Evolutionary conservation across 2,329 filamentous ascomycete genomes (phyloP).

Genomic region (Colletotrichum siamense): DNA sequence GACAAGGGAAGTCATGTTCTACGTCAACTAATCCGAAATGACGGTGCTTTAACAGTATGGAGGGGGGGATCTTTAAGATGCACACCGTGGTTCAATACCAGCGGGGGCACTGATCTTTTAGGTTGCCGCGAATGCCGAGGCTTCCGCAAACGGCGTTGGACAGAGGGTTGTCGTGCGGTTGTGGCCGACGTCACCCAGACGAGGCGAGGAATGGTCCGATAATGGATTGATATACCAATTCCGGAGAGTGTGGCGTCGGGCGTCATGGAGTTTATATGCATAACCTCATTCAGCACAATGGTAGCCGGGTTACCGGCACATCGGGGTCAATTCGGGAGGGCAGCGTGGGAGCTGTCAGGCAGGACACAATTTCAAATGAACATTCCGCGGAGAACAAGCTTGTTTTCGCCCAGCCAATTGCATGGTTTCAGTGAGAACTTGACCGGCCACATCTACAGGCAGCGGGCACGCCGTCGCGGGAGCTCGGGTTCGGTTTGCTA

Average conservation of each 20-base stretch:
- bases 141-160: neutral
- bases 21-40: neutral
- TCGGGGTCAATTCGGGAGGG: neutral
- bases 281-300: neutral
- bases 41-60: neutral
- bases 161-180: neutral
- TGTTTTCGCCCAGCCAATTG: neutral
- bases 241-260: slow-evolving; percentile 5
- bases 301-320: neutral
- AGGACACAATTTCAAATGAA: neutral
- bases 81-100: neutral
- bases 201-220: neutral
- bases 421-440: neutral
- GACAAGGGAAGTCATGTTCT: neutral
- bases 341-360: neutral
- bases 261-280: slow-evolving; percentile 6
- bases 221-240: slow-evolving; percentile 7
- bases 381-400: neutral
- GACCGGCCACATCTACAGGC: neutral
- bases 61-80: neutral
- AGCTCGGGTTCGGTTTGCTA: neutral
- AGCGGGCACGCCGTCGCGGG: neutral
- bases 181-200: neutral
- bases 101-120: neutral
- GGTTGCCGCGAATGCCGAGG: neutral